Base-by-base conservation (phyloP, 2,329 filamentous ascomycete genomes). In the Ustilaginoidea virens region DNA sequence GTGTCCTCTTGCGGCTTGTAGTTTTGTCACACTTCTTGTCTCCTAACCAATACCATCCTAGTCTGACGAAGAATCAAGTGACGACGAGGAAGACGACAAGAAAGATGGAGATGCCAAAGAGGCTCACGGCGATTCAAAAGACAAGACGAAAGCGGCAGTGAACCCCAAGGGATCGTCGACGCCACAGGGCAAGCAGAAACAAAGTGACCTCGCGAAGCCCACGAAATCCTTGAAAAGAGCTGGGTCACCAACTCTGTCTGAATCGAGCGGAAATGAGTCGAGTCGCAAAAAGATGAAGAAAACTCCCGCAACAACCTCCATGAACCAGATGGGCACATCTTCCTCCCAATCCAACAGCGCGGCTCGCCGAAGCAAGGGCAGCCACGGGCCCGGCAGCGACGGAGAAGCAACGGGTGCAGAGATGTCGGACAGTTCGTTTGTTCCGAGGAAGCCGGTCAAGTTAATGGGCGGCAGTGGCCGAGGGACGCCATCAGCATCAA, bases 211-310 rank as follows among this genome's bases (percentile, higher is more conserved):
- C 5, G 28, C 33, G 1, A 71, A 69, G 50, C 71, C 70, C 47
- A 52, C 53, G 42, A 74, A 72, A 45, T 65, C 63, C 18, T 67
- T 87, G 29, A 94, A 94, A 58, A 75, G 87, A 17, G 69, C 81
- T 18, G 83, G 85, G 12, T 93, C 85, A 11, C 83, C 86, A 3
- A 79, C 86, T 38, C 65, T 80, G 18, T 94, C 85, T 2, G 87
- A 96, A 48, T 83, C 83, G 7, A 92, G 83, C 48, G 87, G 83
- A 30, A 92, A 86, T 41, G 87, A 96, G 49, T 87, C 81, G 1
- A 72, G 75, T 15, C 77, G 90, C 56, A 82, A 81, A 58, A 70
- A 68, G 48, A 71, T 79, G 47, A 80, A 77, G 57, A 79, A 78
- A 48, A 66, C 71, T 36, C 53, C 54, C 2, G 51, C 48, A 3